These are phyloP conservation scores for Fagus crenata DNA, from an alignment of 306 rosid genomes.

Conservation along the genomic window DNA sequence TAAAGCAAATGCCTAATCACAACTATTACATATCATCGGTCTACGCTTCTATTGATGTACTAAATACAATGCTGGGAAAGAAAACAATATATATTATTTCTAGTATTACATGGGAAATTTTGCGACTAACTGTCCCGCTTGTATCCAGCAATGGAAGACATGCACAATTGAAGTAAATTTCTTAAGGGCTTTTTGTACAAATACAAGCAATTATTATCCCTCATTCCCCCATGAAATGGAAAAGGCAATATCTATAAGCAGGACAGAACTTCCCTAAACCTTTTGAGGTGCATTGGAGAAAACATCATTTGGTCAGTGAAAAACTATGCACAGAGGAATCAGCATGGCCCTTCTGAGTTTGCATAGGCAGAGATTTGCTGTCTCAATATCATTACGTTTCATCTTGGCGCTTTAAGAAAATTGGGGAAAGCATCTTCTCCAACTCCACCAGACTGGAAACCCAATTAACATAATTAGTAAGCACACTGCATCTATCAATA, in stretches of 20 bases:
- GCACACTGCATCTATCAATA: neutral
- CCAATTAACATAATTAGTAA: conserved; percentile 5
- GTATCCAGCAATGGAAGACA: neutral
- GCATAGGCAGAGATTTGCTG: conserved; percentile 6
- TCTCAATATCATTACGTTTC: conserved; percentile 28
- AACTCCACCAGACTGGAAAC: conserved; percentile 90
- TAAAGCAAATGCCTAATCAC: neutral
- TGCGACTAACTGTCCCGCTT: neutral
- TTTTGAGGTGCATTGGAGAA: neutral
- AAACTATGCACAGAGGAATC: neutral
- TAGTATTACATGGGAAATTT: neutral
- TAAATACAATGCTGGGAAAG: neutral
- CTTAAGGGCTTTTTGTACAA: neutral
- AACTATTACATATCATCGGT: neutral
- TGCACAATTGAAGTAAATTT: neutral
- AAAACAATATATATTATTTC: neutral
- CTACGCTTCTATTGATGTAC: neutral
- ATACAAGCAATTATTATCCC: neutral
- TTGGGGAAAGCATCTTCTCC: conserved; percentile 78
- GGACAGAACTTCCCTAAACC: neutral
- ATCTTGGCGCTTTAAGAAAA: conserved; percentile 35
- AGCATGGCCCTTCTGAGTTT: conserved; percentile 9
- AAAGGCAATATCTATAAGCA: neutral
- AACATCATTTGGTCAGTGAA: neutral
- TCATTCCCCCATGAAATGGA: neutral